phyloP scores from a whole-genome alignment of 768 basidiomycete genomes.

The Cystobasidium onofrii region DNA sequence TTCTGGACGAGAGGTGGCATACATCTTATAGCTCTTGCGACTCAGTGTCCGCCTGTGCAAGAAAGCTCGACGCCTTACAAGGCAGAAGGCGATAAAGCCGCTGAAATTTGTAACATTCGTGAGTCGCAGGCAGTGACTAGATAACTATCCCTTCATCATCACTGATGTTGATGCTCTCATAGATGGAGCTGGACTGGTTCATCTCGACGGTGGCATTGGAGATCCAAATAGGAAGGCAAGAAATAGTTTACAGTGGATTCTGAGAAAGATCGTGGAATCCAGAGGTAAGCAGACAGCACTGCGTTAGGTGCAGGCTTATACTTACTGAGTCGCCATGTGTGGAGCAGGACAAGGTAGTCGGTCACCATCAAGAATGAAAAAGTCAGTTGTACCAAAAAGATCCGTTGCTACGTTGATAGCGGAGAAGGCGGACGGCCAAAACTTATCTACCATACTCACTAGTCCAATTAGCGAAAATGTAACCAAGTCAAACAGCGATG shows the following conservation, averaged over 20 bases:
- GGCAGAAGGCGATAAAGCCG: constrained; percentile 17
- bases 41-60: constrained; percentile 67
- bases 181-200: constrained; percentile 40
- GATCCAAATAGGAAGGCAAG: constrained; percentile 64
- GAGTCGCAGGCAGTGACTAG: too few relatives aligned
- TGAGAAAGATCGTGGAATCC: constrained; percentile 58
- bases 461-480: not conserved
- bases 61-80: constrained; percentile 42
- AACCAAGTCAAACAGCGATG: not conserved
- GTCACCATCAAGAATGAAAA: not conserved
- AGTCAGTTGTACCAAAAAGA: not conserved
- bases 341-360: not conserved
- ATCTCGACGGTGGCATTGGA: constrained; percentile 48
- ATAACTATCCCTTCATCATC: too few relatives aligned
- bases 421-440: not conserved
- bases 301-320: not conserved
- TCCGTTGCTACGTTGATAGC: not conserved
- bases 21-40: constrained; percentile 68
- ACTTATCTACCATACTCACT: not conserved
- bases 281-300: constrained; percentile 34
- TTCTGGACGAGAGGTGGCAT: constrained; percentile 60
- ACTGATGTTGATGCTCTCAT: not conserved
- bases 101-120: constrained; percentile 35
- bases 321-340: not conserved
- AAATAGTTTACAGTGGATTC: constrained; percentile 63